phyloP scores from a whole-genome alignment of 371 early-diverging fungal species.

The Mucor lusitanicus region DNA sequence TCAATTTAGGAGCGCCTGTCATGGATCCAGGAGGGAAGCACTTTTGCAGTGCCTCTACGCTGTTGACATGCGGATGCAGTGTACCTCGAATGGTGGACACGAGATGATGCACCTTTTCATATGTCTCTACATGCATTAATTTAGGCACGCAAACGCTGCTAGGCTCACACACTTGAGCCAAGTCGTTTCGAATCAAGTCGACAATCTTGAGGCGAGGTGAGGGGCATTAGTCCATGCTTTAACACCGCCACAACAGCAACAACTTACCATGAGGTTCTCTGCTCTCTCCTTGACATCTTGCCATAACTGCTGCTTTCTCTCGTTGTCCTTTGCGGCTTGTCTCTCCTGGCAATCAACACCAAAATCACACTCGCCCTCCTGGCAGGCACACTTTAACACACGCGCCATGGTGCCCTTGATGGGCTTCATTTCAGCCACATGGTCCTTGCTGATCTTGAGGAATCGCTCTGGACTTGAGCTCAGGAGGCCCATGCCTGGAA shows the following conservation, averaged over 20 bases:
- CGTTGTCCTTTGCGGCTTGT: slow-evolving; percentile 46
- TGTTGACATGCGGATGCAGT: slow-evolving; percentile 59
- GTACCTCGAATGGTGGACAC: slow-evolving; percentile 84
- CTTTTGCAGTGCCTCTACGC: slow-evolving; percentile 72
- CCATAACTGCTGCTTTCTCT: slow-evolving; percentile 55
- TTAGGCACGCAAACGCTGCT: slow-evolving; percentile 77
- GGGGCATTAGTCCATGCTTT: not conserved
- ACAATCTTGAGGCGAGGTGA: slow-evolving; percentile 72
- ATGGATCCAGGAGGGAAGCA: slow-evolving; percentile 96
- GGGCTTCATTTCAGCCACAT: slow-evolving; percentile 89
- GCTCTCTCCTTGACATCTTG: slow-evolving; percentile 88
- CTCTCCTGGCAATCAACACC: slow-evolving; percentile 34
- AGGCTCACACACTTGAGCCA: slow-evolving; percentile 72
- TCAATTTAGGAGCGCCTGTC: slow-evolving; percentile 96
- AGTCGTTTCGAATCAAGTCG: slow-evolving; percentile 94
- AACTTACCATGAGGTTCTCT: slow-evolving; percentile 93
- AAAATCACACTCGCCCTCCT: slow-evolving; percentile 30
- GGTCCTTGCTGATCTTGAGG: slow-evolving; percentile 55
- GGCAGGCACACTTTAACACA: slow-evolving; percentile 48
- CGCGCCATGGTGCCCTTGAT: slow-evolving; percentile 90
- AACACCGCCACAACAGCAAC: too few species aligned
- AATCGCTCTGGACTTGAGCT: slow-evolving; percentile 91
- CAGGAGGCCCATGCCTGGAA: slow-evolving; percentile 44
- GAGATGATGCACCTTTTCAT: slow-evolving; percentile 91
- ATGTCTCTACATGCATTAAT: slow-evolving; percentile 90